These are phyloP conservation scores for Hevea brasiliensis DNA, from an alignment of 345 rosid species.

Conservation along the genomic window DNA sequence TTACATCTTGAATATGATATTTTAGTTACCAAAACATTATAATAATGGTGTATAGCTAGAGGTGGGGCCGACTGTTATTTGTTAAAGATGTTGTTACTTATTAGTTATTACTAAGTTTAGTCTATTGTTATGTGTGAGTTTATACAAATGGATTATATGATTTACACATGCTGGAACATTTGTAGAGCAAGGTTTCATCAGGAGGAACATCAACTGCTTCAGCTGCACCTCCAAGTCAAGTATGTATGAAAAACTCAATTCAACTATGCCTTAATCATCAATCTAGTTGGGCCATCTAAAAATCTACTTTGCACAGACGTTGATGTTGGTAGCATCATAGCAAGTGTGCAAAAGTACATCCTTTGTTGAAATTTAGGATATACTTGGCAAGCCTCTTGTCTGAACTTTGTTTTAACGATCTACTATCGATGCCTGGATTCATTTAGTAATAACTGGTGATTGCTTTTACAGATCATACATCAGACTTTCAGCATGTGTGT, in stretches of 20 bases:
- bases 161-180: background rate
- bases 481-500: background rate
- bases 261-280: background rate
- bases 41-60: background rate
- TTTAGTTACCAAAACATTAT: no score
- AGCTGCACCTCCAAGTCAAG: conserved; percentile 6
- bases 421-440: background rate
- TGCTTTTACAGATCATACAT: background rate
- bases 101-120: background rate
- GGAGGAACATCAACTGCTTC: conserved; percentile 14
- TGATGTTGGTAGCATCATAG: background rate
- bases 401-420: background rate
- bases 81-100: background rate
- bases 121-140: background rate
- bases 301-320: background rate
- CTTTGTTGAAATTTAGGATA: background rate
- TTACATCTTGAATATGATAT: no score
- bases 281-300: background rate
- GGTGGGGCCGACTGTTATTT: background rate
- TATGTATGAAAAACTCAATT: background rate
- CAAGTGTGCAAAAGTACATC: background rate
- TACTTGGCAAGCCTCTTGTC: background rate
- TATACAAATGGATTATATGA: background rate
- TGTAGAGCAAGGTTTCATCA: conserved; percentile 20
- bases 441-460: background rate